Evolutionary conservation across 768 basidiomycete species (phyloP), one percentile per base, ranked within the genome.

Genomic region (Leccinum ochraceum): DNA sequence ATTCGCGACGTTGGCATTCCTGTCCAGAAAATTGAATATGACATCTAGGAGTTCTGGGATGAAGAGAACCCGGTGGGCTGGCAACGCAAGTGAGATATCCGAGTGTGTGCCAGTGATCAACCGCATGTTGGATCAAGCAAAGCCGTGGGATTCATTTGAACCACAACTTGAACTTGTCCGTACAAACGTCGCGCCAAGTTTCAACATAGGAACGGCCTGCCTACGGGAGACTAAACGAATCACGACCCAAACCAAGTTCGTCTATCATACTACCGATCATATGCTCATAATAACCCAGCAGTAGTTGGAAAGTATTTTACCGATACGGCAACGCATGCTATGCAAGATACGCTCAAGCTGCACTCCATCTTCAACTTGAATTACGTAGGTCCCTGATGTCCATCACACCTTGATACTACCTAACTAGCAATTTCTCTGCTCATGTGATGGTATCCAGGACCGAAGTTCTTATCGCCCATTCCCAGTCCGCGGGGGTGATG

Each of bases 1-100:
- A 54, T 81, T 85, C 2, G 59, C 60, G 1, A 75, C 75, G 63
- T 84, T 81, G 4, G 78, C 69, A 2, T 59, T 34, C 8, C 65
- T 65, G 61, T 82, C 81, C 24, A 86, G 64, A 60, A 77, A 80
- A 34, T 71, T 71, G 69, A 88, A 83, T 9, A 89, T 74, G 69
- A 84, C 79, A 55, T 84, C 80, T 24, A 87, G 73, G 0, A 88
- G 78, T 68, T 88, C 87, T 1, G 86, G 83, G 22, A 86, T 85
- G 30, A 68, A 73, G 1, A 87, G 67, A 6, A 83, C 81, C 37
- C 80, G 65, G 32, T 61, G 60, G 28, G 59, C 39, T 26, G 51
- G 39, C 8, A 9, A 20, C 7, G 42, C 16, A 10, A 16, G n/a
- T 8, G 3, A 7, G 14, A 13, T 16, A 26, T 24, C 49, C 57